These are phyloP conservation scores for Candida hungchunana DNA, from an alignment of 805 yeast genomes.

Conservation along the genomic window DNA sequence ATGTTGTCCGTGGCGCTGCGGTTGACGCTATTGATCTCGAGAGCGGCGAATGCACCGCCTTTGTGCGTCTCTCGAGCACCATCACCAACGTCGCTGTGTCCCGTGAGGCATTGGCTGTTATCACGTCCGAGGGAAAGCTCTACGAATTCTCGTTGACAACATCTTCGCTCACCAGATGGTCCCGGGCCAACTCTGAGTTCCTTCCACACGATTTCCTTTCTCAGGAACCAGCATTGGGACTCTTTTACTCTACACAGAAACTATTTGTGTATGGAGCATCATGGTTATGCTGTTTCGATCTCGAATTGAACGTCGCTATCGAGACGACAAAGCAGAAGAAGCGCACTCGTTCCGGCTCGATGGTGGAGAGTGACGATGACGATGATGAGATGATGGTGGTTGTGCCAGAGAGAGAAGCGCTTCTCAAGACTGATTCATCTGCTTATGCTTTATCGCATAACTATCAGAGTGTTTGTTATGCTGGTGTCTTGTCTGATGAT, in stretches of 20 bases:
- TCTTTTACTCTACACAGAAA: conserved; percentile 46
- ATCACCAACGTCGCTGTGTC: conserved; percentile 60
- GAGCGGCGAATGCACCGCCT: conserved; percentile 29
- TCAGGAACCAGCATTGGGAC: conserved; percentile 65
- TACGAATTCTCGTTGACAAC: conserved; percentile 53
- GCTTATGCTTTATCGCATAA: conserved; percentile 75
- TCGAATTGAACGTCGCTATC: conserved; percentile 51
- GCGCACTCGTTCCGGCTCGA: conserved; percentile 38
- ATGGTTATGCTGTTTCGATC: conserved; percentile 77
- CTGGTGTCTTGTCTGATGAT: conserved; percentile 29
- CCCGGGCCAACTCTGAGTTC: conserved; percentile 66
- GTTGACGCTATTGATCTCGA: conserved; percentile 46
- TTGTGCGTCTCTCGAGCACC: conserved; percentile 55
- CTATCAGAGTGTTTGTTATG: conserved; percentile 67
- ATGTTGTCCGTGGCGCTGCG: conserved; percentile 54
- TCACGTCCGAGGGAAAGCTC: conserved; percentile 71
- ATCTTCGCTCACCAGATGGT: conserved; percentile 66
- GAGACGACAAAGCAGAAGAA: conserved; percentile 32
- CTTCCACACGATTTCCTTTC: conserved; percentile 61
- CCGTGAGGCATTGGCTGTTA: conserved; percentile 49
- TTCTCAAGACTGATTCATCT: conserved; percentile 24
- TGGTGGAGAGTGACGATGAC: conserved; percentile 26
- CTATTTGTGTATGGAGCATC: conserved; percentile 87
- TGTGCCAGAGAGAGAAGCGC: conserved; percentile 23
- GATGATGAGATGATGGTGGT: conserved; percentile 26